These are phyloP conservation scores for Colletotrichum tropicicola DNA, from an alignment of 2,329 filamentous ascomycete genomes.

Conservation along the genomic window DNA sequence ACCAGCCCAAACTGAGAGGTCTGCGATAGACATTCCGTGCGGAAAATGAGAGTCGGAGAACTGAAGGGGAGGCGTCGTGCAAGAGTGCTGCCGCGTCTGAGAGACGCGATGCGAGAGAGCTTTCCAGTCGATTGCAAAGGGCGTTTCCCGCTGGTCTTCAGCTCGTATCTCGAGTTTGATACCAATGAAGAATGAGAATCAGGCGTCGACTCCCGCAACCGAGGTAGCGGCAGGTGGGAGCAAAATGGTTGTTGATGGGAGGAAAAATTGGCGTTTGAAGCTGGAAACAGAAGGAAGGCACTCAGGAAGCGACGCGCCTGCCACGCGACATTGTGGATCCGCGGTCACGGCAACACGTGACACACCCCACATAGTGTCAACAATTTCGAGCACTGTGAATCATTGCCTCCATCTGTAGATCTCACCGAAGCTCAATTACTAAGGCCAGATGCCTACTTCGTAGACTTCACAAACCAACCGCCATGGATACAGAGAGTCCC, in stretches of 20 bases:
- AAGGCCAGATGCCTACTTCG: not conserved
- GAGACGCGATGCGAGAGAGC: constrained; percentile 53
- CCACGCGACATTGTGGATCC: not conserved
- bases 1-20: constrained; percentile 49
- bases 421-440: not conserved
- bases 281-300: not conserved
- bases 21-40: constrained; percentile 68
- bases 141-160: constrained; percentile 25
- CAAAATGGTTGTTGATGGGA: not conserved
- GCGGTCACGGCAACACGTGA: constrained; percentile 39
- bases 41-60: constrained; percentile 80
- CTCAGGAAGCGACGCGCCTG: not conserved
- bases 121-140: constrained; percentile 39
- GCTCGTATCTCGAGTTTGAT: constrained; percentile 43
- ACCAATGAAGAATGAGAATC: not conserved
- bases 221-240: not conserved
- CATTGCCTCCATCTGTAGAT: not conserved
- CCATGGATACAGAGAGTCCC: constrained; percentile 22
- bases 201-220: not conserved
- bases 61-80: constrained; percentile 83
- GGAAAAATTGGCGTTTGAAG: not conserved
- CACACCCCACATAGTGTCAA: not conserved
- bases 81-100: constrained; percentile 43
- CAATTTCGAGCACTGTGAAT: not conserved
- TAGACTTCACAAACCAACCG: not conserved